phyloP scores from a whole-genome alignment of 129 eudicot species.

The Kitagawia praeruptora region DNA sequence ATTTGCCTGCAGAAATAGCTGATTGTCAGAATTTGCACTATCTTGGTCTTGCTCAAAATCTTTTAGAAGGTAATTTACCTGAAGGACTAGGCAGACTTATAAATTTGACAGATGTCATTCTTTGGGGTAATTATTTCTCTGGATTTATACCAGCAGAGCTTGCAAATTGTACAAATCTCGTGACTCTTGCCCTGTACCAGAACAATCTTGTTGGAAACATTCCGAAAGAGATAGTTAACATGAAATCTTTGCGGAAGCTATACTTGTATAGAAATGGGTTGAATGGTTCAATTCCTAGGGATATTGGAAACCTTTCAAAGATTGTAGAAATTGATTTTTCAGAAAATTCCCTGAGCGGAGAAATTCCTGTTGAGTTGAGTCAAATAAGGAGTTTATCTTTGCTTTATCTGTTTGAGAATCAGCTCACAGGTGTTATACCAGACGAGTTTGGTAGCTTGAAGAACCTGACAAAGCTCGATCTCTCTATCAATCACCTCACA shows the following conservation, averaged over 20 bases:
- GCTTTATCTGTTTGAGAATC: conserved; percentile 69
- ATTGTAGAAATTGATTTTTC: conserved; percentile 83
- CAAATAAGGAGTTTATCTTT: conserved; percentile 42
- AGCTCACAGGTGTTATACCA: conserved; percentile 79
- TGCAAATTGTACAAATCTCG: conserved; percentile 59
- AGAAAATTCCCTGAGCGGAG: conserved; percentile 59
- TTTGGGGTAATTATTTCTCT: conserved; percentile 67
- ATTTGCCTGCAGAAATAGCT: conserved; percentile 63
- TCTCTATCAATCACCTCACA: conserved; percentile 62
- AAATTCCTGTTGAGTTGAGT: conserved; percentile 65
- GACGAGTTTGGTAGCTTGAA: conserved; percentile 44
- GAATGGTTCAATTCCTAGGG: conserved; percentile 80
- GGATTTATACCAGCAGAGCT: conserved; percentile 67
- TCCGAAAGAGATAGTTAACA: conserved; percentile 60
- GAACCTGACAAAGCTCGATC: conserved; percentile 66
- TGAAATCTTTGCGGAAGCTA: conserved; percentile 38
- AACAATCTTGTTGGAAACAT: conserved; percentile 72
- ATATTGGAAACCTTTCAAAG: conserved; percentile 74
- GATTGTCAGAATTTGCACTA: conserved; percentile 38
- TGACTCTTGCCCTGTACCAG: conserved; percentile 76
- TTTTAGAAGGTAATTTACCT: conserved; percentile 58
- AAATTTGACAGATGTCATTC: conserved; percentile 56
- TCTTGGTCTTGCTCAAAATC: conserved; percentile 86
- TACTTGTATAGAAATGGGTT: conserved; percentile 70
- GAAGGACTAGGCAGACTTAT: conserved; percentile 66